Evolutionary conservation across 352 stramenopile species (phyloP).

Genomic region (Plasmopara viticola): DNA sequence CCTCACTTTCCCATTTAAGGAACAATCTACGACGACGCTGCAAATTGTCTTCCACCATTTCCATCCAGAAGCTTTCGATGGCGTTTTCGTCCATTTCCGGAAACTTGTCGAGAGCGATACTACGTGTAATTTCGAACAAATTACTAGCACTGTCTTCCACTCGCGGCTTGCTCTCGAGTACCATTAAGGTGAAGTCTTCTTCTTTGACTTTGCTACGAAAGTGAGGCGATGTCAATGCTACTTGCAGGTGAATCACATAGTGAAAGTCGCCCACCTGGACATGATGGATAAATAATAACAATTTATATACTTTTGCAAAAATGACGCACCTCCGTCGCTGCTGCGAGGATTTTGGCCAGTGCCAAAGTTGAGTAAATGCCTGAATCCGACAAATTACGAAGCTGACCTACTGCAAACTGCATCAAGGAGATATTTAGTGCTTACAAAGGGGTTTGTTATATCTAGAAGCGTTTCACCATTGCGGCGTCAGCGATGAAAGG

Average conservation of each 20-base stretch:
- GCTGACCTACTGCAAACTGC: conserved; percentile 59
- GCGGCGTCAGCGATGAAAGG: conserved; percentile 39
- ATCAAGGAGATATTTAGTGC: background rate
- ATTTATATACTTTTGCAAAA: background rate
- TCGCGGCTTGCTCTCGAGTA: conserved; percentile 56
- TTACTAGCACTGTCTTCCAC: conserved; percentile 12
- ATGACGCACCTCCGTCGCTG: conserved; percentile 38
- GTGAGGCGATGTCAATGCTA: conserved; percentile 61
- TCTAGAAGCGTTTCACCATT: conserved; percentile 16
- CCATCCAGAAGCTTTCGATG: conserved; percentile 73
- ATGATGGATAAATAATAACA: background rate
- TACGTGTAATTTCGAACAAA: conserved; percentile 32
- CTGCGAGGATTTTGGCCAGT: conserved; percentile 43
- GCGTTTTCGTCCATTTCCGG: conserved; percentile 77
- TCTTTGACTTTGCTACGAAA: conserved; percentile 49
- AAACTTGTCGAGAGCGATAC: conserved; percentile 81
- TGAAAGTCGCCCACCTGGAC: conserved; percentile 68
- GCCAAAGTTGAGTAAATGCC: conserved; percentile 63
- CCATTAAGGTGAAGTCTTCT: conserved; percentile 70
- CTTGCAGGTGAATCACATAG: conserved; percentile 61
- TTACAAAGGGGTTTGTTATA: background rate
- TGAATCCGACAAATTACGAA: conserved; percentile 57
- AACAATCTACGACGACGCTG: conserved; percentile 39
- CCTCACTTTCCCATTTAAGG: conserved; percentile 33
- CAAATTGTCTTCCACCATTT: conserved; percentile 52